phyloP scores from a whole-genome alignment of 495 filamentous ascomycete genomes.

The Daldinia bambusicola region DNA sequence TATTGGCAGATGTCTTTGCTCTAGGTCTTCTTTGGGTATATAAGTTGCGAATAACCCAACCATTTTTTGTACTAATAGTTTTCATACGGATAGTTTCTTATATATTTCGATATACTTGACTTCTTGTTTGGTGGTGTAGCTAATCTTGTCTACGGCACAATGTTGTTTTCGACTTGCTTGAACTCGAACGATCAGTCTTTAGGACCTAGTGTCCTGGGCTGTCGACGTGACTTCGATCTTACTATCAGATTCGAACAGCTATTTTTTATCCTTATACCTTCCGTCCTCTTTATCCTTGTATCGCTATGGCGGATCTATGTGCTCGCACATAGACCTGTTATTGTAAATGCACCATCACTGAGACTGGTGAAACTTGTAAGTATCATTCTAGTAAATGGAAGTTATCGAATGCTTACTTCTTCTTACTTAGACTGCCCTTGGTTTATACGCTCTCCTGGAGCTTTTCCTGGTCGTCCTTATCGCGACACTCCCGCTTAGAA shows the following conservation, averaged over 20 bases:
- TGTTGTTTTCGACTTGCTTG: constrained; percentile 29
- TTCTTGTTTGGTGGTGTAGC: neutral
- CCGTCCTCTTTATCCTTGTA: constrained; percentile 53
- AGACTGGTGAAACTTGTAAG: constrained; percentile 54
- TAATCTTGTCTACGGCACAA: neutral
- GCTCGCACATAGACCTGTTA: constrained; percentile 47
- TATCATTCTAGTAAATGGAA: neutral
- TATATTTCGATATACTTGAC: too few species aligned
- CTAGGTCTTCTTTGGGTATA: too few species aligned
- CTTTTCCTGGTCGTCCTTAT: constrained; percentile 49
- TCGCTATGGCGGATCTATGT: constrained; percentile 51
- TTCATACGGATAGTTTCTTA: too few species aligned
- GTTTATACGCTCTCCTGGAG: constrained; percentile 49
- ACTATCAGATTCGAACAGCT: constrained; percentile 59
- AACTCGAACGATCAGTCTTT: constrained; percentile 33
- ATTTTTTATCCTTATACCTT: constrained; percentile 57
- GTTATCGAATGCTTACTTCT: neutral
- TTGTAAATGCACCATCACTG: constrained; percentile 51
- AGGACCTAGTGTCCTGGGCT: constrained; percentile 36
- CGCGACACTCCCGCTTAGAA: constrained; percentile 41
- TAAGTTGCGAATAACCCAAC: too few species aligned
- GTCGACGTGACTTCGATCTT: constrained; percentile 57
- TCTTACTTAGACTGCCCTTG: constrained; percentile 33
- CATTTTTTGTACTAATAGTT: neutral
- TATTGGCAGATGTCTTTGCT: too few species aligned